Percentiles rank a stretch among this genome's conserved stretches.
Conservation (phyloP, 2,329 filamentous ascomycete species). For the Cordyceps fumosorosea region DNA sequence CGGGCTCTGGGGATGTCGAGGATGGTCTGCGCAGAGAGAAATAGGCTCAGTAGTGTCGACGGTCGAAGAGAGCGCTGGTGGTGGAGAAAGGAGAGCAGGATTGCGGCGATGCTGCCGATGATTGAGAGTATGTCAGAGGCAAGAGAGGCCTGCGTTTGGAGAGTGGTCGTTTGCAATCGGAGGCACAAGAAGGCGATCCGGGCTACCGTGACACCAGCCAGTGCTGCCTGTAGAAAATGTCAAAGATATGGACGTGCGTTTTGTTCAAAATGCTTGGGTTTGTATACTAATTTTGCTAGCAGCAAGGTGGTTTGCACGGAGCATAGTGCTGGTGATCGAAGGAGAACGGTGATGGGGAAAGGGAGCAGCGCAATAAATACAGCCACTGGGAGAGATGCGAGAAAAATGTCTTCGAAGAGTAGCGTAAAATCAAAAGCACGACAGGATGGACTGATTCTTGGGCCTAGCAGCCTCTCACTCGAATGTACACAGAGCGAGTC, state of each 20-base stretch:
- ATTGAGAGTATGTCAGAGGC: neutral
- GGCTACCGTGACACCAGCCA: neutral
- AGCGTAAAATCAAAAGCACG: neutral
- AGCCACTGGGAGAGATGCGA: neutral
- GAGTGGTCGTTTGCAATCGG: neutral
- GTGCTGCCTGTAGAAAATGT: neutral
- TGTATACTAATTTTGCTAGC: neutral
- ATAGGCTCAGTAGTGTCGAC: neutral
- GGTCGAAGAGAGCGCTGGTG: neutral
- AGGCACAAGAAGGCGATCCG: neutral
- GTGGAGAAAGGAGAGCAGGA: neutral
- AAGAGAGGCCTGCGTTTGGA: neutral
- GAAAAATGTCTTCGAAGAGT: neutral
- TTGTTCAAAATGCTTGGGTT: neutral
- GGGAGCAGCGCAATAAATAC: neutral
- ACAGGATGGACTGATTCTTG: neutral
- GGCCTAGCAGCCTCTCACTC: neutral
- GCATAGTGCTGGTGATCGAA: neutral
- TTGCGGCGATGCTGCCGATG: neutral
- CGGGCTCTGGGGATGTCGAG: neutral
- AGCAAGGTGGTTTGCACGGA: neutral
- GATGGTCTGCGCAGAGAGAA: neutral
- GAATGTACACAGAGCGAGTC: neutral
- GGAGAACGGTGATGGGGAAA: neutral
- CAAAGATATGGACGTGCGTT: neutral